Conservation (phyloP, 306 rosid species). For the Sechiopsis laciniata region DNA sequence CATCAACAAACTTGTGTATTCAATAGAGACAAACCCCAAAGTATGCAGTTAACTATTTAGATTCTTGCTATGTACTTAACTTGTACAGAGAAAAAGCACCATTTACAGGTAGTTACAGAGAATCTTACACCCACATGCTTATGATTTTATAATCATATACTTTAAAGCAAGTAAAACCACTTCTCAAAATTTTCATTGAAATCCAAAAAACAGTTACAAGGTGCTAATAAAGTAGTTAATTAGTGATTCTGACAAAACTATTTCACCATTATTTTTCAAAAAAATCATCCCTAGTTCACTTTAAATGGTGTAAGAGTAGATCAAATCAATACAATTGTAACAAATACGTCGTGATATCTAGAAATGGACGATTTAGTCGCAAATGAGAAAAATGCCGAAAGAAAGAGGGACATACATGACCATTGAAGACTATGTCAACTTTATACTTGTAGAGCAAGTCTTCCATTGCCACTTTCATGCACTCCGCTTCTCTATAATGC, state of each 20-base stretch:
- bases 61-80: neutral
- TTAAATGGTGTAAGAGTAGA: neutral
- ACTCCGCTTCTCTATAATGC: constrained; percentile 87
- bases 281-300: neutral
- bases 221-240: neutral
- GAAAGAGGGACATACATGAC: constrained; percentile 55
- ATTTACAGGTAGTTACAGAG: neutral
- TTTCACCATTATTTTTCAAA: neutral
- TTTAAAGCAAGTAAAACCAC: neutral
- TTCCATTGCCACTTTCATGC: constrained; percentile 85
- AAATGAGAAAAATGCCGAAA: neutral
- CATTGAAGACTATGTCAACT: constrained; percentile 79
- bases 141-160: neutral
- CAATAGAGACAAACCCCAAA: neutral
- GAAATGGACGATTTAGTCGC: constrained; percentile 20
- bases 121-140: neutral
- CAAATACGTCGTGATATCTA: neutral
- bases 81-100: no score
- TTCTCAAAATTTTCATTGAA: neutral
- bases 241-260: neutral
- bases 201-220: neutral
- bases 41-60: neutral
- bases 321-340: neutral
- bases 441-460: constrained; percentile 56
- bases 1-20: neutral